These are phyloP conservation scores for Ceratocystis lukuohia DNA, from an alignment of 2,329 filamentous ascomycete species.

Conservation along the genomic window DNA sequence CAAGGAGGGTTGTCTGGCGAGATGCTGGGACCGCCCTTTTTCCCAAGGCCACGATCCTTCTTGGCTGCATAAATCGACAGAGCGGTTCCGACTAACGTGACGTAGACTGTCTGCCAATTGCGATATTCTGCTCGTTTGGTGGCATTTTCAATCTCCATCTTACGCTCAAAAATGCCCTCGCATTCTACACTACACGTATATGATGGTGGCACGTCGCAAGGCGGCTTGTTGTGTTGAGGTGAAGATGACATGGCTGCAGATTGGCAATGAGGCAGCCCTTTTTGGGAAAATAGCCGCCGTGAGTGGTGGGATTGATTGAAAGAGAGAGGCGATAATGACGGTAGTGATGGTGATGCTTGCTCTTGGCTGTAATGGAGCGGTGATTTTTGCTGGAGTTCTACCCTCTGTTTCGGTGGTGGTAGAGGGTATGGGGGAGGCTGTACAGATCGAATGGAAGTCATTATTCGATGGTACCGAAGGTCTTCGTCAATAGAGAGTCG, in stretches of 20 bases:
- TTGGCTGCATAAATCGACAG: slow-evolving; percentile 53
- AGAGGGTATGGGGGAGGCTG: slow-evolving; percentile 34
- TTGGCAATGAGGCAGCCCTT: not conserved
- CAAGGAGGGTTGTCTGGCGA: slow-evolving; percentile 39
- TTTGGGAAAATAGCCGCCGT: slow-evolving; percentile 14
- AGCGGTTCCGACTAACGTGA: slow-evolving; percentile 53
- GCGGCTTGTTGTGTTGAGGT: slow-evolving; percentile 24
- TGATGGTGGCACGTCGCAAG: slow-evolving; percentile 36
- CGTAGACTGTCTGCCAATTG: slow-evolving; percentile 51
- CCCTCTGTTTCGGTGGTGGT: not conserved
- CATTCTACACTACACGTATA: slow-evolving; percentile 45
- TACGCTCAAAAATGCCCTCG: slow-evolving; percentile 46
- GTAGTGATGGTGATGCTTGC: slow-evolving; percentile 1
- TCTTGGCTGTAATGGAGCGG: slow-evolving; percentile 10
- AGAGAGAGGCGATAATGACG: not conserved
- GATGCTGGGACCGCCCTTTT: slow-evolving; percentile 36
- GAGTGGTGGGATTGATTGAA: slow-evolving; percentile 10
- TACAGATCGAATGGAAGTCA: slow-evolving; percentile 33
- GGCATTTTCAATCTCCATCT: slow-evolving; percentile 53
- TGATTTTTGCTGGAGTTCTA: not conserved
- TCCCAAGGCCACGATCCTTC: slow-evolving; percentile 40
- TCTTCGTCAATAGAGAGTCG: slow-evolving; percentile 44
- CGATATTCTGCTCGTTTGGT: slow-evolving; percentile 49
- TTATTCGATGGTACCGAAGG: slow-evolving; percentile 38
- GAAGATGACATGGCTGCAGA: slow-evolving; percentile 17